phyloP scores from a whole-genome alignment of 2,329 filamentous ascomycete genomes.

The Fusarium duplospermum region DNA sequence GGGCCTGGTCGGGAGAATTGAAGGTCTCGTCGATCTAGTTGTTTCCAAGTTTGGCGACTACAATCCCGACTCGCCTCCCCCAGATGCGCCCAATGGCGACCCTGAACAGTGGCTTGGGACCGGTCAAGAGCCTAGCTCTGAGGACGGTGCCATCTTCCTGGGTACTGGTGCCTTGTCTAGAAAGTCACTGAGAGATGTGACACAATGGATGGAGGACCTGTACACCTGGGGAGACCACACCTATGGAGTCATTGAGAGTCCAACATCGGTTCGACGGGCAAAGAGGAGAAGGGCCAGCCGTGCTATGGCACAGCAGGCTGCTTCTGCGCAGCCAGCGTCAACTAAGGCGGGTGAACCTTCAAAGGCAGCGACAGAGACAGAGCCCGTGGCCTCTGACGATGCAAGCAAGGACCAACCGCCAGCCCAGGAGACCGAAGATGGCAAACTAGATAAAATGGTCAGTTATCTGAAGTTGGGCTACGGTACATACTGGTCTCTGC shows the following conservation, averaged over 20 bases:
- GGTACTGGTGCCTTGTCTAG: conserved; percentile 80
- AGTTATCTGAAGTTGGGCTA: conserved; percentile 75
- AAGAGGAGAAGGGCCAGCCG: conserved; percentile 51
- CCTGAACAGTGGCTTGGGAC: conserved; percentile 75
- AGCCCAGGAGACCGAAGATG: conserved; percentile 42
- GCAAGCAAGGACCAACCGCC: conserved; percentile 31
- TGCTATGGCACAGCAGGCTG: conserved; percentile 12
- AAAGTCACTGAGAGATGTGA: conserved; percentile 77
- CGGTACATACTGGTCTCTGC: conserved; percentile 72
- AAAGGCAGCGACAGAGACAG: neutral
- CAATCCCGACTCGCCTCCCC: conserved; percentile 43
- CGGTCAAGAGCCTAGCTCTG: conserved; percentile 73
- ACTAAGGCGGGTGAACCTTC: neutral
- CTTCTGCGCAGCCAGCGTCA: conserved; percentile 1
- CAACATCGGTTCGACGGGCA: conserved; percentile 71
- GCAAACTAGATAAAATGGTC: conserved; percentile 66
- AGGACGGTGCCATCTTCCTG: conserved; percentile 89
- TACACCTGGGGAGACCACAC: conserved; percentile 86
- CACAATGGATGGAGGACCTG: conserved; percentile 89
- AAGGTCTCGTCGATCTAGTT: conserved; percentile 88
- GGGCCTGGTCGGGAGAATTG: conserved; percentile 81
- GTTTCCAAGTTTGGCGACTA: conserved; percentile 84
- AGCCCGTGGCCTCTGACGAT: neutral
- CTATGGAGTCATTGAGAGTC: conserved; percentile 86
- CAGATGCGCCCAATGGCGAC: conserved; percentile 39